Percentiles rank a stretch among this genome's conserved stretches.
phyloP scores from a whole-genome alignment of 164 flowering plant species.

The Magnolia officinalis region DNA sequence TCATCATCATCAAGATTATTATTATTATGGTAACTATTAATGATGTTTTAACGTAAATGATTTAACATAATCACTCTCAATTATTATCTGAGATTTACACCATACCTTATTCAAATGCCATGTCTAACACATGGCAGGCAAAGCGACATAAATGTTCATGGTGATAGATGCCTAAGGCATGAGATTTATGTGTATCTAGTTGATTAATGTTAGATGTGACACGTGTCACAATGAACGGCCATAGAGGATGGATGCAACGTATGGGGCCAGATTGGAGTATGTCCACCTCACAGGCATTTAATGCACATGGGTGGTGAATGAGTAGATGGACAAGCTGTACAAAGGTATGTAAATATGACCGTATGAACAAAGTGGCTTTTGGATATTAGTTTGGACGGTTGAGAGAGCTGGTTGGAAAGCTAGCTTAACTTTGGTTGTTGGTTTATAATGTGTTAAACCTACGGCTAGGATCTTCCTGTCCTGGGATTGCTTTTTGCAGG shows the following conservation, averaged over 20 bases:
- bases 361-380: not conserved
- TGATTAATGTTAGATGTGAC: not conserved
- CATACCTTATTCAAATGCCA: too few relatives aligned
- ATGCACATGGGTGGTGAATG: conserved; percentile 5
- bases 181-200: not conserved
- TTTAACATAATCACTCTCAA: too few relatives aligned
- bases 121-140: too few relatives aligned
- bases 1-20: too few relatives aligned
- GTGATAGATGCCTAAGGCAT: not conserved
- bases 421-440: not conserved
- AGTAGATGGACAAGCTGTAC: not conserved
- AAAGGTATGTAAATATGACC: not conserved
- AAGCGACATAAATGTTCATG: not conserved
- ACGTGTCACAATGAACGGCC: not conserved
- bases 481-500: not conserved
- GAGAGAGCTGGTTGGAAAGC: not conserved
- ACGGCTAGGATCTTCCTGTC: not conserved
- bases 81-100: too few relatives aligned
- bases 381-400: not conserved
- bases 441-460: not conserved
- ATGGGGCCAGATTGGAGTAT: not conserved
- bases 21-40: too few relatives aligned
- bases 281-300: not conserved
- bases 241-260: not conserved
- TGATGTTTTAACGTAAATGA: too few relatives aligned